Evolutionary conservation across 192 early-diverging fungal genomes (phyloP).

Genomic region (Coemansia sp.): DNA sequence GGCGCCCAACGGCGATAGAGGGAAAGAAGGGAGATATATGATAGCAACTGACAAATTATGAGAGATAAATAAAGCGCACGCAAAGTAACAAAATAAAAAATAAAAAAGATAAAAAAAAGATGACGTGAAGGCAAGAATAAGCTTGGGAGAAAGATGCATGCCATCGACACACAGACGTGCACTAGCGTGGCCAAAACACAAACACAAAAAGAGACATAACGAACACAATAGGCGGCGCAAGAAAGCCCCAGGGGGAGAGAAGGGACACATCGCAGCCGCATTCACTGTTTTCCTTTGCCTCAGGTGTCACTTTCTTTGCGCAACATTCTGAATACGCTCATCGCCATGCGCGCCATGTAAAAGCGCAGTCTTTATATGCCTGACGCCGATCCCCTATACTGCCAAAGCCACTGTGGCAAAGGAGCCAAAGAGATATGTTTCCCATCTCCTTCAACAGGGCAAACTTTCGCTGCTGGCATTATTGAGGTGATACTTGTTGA

Average conservation of each 20-base stretch:
- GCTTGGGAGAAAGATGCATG: conserved; percentile 1
- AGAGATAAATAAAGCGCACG: neutral
- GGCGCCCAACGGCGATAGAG: neutral
- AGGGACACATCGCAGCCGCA: conserved; percentile 7
- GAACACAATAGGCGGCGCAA: conserved; percentile 12
- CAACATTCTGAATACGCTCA: conserved; percentile 11
- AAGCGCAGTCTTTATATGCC: neutral
- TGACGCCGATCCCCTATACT: neutral
- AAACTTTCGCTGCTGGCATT: neutral
- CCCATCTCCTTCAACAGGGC: neutral
- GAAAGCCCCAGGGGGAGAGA: conserved; percentile 1
- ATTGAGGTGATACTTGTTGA: no score
- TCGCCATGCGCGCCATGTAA: neutral
- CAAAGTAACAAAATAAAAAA: conserved; percentile 1
- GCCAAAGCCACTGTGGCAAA: neutral
- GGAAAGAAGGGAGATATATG: neutral
- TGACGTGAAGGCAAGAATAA: neutral
- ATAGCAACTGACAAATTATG: neutral
- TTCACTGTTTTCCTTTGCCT: conserved; percentile 2
- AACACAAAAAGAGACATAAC: conserved; percentile 9
- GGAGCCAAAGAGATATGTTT: neutral
- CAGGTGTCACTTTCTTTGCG: conserved; percentile 13
- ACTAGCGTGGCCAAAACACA: conserved; percentile 10
- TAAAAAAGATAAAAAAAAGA: neutral
- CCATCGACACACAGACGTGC: conserved; percentile 1